Evolutionary conservation across 768 basidiomycete genomes (phyloP), one percentile per base, ranked within the genome.

Genomic region (Suillus spraguei): DNA sequence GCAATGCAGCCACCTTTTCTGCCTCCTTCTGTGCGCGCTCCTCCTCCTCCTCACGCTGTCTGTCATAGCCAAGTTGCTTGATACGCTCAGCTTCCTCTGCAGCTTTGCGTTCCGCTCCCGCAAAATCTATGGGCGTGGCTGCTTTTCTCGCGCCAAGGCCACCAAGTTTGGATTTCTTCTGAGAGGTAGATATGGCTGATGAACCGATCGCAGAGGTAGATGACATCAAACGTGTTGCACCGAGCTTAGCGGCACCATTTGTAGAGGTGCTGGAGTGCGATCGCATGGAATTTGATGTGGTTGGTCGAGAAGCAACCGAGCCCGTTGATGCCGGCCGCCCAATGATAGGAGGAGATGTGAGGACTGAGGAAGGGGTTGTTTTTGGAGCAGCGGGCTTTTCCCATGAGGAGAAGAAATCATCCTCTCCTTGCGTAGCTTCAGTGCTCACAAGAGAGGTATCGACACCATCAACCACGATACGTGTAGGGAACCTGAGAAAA

Each of bases 381-480:
- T 84, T 87, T 5, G 85, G 83, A 8, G 85, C 83, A 39, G 75
- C 22, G 1, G 93, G 90, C 74, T 97, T 97, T 66, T 96, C 95
- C 96, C 97, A 99, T 33, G 93, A 91, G 54, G 93, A 88, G 79
- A 98, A 99, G 78, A 99, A 99, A 73, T 98, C 96, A 10, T 97
- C 96, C 60, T 94, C 94, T 0, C 79, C 78, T 50, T 82, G 81
- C 64, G 73, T 73, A 61, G 77, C 80, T 36, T 70, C 76, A n/a
- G 83, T 73, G 10, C 81, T 49, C 5, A 79, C 65, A 49, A 78
- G 69, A 8, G 77, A 61, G 4, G 78, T 72, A 28, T 87, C 89
- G 60, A 87, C 79, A n/a, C 95, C 95, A 32, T 97, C 96, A n/a
- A 96, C 83, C 58, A 85, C 78, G 60, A 95, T 88, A 17, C 90